A percentile compares a stretch with the other conserved stretches of the same genome.
Evolutionary conservation across 352 stramenopile genomes (phyloP).

Genomic region (Phytophthora citrophthora): DNA sequence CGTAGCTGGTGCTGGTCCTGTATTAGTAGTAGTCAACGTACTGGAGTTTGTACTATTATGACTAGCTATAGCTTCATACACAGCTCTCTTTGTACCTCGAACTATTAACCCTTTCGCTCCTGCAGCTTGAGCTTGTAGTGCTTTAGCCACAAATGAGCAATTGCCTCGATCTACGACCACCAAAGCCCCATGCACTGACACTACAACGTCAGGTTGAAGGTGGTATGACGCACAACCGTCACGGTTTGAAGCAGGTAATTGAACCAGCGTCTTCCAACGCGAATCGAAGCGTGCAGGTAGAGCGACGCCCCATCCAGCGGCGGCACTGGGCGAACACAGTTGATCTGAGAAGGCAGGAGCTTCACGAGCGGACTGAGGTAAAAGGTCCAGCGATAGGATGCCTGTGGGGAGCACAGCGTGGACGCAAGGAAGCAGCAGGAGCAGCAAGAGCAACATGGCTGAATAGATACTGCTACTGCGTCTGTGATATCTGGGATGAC

Average conservation of each 20-base stretch:
- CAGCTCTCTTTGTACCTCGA: constrained; percentile 58
- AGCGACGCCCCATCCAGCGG: constrained; percentile 61
- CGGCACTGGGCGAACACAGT: constrained; percentile 57
- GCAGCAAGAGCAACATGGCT: constrained; percentile 10
- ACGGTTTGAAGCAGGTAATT: constrained; percentile 41
- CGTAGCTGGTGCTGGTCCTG: too few species aligned
- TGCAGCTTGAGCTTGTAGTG: constrained; percentile 51
- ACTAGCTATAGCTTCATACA: constrained; percentile 63
- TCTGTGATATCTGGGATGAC: neutral
- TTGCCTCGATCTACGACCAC: constrained; percentile 78
- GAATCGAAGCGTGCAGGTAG: constrained; percentile 56
- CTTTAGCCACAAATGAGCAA: constrained; percentile 79
- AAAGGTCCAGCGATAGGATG: constrained; percentile 47
- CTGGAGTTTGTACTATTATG: constrained; percentile 47
- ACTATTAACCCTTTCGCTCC: constrained; percentile 66
- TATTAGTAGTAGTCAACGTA: neutral
- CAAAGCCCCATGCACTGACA: constrained; percentile 34
- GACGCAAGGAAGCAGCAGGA: constrained; percentile 29
- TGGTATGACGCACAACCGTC: constrained; percentile 53
- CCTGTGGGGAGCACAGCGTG: constrained; percentile 52
- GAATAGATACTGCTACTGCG: constrained; percentile 21
- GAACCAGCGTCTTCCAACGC: constrained; percentile 57
- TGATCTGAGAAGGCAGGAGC: constrained; percentile 50
- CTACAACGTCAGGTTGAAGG: constrained; percentile 1
- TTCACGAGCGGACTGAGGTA: constrained; percentile 18